phyloP scores from a whole-genome alignment of 2,329 filamentous ascomycete species.

The Botrytis sinoallii region DNA sequence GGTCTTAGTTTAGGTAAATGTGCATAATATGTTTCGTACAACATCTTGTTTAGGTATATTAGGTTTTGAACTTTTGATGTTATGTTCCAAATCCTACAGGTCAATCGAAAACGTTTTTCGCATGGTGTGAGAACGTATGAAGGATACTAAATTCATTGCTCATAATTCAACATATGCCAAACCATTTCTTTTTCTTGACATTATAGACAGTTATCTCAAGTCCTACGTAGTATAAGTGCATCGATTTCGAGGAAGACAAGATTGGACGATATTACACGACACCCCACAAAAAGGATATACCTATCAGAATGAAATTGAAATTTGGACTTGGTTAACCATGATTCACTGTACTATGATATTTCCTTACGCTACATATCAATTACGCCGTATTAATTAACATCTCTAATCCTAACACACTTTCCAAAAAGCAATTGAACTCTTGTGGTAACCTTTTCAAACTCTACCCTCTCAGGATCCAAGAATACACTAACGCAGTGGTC shows the following conservation, averaged over 20 bases:
- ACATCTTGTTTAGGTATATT: background rate
- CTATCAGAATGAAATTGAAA: background rate
- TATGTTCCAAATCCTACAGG: background rate
- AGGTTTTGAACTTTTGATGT: background rate
- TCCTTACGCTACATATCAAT: background rate
- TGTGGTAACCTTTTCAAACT: background rate
- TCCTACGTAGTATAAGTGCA: background rate
- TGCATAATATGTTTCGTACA: background rate
- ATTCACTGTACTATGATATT: background rate
- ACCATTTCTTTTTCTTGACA: background rate
- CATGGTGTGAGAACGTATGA: background rate
- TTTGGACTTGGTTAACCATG: background rate
- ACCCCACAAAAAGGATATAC: background rate
- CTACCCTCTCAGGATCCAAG: background rate
- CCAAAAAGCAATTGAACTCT: conserved; percentile 1
- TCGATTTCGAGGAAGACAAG: background rate
- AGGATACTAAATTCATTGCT: background rate
- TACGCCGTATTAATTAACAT: background rate
- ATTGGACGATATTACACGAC: background rate
- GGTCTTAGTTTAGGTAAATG: background rate
- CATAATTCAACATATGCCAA: background rate
- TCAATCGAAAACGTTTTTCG: background rate
- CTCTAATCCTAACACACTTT: conserved; percentile 2
- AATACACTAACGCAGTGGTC: background rate
- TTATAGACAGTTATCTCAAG: background rate